A percentile compares a stretch with the other conserved stretches of the same genome.
phyloP scores from a whole-genome alignment of 129 eudicot species.

The Pulicaria dysenterica region DNA sequence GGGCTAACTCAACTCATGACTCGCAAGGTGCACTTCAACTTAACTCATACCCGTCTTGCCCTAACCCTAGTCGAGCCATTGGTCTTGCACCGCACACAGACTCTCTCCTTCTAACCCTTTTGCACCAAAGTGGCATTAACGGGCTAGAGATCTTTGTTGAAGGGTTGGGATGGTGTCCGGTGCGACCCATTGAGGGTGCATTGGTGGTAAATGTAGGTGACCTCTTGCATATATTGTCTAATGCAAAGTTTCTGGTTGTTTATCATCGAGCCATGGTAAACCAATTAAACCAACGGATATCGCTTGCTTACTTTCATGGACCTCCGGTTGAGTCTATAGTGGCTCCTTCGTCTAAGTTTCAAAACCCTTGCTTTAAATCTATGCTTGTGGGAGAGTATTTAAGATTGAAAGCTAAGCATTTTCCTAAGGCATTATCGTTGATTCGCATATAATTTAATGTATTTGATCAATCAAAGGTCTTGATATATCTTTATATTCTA shows the following conservation, averaged over 20 bases:
- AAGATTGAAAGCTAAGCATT: constrained; percentile 50
- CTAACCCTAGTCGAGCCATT: constrained; percentile 54
- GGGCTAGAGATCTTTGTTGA: constrained; percentile 63
- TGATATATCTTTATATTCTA: no score
- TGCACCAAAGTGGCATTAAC: constrained; percentile 52
- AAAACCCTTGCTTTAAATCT: constrained; percentile 41
- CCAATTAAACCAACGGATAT: constrained; percentile 42
- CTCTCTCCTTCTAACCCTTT: constrained; percentile 57
- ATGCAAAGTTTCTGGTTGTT: constrained; percentile 42
- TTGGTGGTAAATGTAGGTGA: constrained; percentile 71
- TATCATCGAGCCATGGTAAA: constrained; percentile 65
- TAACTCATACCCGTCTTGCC: constrained; percentile 78
- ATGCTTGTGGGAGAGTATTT: constrained; percentile 57
- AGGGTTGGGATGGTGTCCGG: constrained; percentile 58
- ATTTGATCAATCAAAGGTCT: no score
- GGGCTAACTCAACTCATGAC: constrained; percentile 26
- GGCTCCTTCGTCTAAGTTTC: constrained; percentile 44
- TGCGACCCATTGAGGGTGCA: constrained; percentile 52
- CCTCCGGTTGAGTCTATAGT: constrained; percentile 46
- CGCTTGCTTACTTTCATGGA: constrained; percentile 64
- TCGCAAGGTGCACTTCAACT: constrained; percentile 62
- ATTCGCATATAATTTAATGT: constrained; percentile 27
- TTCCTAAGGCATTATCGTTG: constrained; percentile 42
- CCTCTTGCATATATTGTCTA: constrained; percentile 61
- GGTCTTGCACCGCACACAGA: constrained; percentile 87